A percentile compares a stretch with the other conserved stretches of the same genome.
phyloP scores from a whole-genome alignment of 2,329 filamentous ascomycete species.

The Bertia moriformis region DNA sequence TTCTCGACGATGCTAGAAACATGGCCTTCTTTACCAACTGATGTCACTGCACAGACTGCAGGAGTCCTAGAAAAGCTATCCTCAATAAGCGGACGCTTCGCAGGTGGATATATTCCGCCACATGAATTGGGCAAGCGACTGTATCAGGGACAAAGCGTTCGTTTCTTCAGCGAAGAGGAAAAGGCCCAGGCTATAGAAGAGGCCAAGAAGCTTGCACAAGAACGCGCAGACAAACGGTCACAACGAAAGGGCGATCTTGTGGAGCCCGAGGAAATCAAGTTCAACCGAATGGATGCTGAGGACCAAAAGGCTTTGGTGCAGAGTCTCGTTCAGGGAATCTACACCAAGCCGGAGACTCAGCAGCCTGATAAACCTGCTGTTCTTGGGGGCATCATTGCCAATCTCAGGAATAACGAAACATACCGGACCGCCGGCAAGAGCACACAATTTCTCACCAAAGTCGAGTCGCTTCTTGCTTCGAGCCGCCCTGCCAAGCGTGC shows the following conservation, averaged over 20 bases:
- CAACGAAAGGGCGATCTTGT: background rate
- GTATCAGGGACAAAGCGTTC: background rate
- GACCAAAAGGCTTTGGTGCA: background rate
- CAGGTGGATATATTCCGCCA: background rate
- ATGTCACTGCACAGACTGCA: background rate
- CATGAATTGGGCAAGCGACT: background rate
- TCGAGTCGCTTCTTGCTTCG: conserved; percentile 1
- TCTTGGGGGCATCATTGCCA: background rate
- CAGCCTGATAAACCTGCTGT: background rate
- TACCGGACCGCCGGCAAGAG: background rate
- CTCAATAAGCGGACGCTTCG: background rate
- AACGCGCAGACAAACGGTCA: background rate
- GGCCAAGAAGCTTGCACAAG: background rate
- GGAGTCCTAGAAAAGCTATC: background rate
- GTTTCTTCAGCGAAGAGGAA: background rate
- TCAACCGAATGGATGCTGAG: background rate
- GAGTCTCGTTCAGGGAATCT: background rate
- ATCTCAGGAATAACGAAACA: background rate
- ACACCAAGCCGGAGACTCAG: background rate
- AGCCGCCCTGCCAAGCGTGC: background rate
- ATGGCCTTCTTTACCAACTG: background rate
- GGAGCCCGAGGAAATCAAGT: background rate
- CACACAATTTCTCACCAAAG: background rate
- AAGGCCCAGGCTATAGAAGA: background rate
- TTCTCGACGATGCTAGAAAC: background rate